Evolutionary conservation across 1,284 basidiomycete genomes (phyloP).

Genomic region (Sanghuangporus baumii): DNA sequence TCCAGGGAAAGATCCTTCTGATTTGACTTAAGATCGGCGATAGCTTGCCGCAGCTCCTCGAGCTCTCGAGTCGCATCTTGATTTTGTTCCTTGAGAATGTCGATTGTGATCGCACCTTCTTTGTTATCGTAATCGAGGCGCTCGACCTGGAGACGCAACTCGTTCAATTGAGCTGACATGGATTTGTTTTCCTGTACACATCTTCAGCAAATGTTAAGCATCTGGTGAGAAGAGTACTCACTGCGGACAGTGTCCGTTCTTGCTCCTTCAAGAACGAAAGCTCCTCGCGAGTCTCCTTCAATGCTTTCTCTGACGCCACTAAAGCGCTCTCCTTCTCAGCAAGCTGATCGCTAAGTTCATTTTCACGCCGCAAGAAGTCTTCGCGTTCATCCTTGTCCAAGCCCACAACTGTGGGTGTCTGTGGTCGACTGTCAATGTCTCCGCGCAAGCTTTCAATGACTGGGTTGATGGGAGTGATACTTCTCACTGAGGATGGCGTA

Average conservation of each 20-base stretch:
- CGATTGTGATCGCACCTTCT: constrained; percentile 91
- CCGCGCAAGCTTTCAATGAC: constrained; percentile 69
- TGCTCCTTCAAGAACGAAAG: constrained; percentile 89
- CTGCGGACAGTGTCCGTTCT: constrained; percentile 71
- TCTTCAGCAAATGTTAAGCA: neutral
- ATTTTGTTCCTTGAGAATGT: constrained; percentile 95
- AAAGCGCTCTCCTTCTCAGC: constrained; percentile 88
- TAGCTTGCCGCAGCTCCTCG: constrained; percentile 83
- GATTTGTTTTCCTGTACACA: constrained; percentile 77
- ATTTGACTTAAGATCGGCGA: constrained; percentile 72
- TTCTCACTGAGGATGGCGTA: constrained; percentile 61
- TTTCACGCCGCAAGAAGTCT: constrained; percentile 94
- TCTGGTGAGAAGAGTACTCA: constrained; percentile 28
- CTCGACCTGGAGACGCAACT: constrained; percentile 88
- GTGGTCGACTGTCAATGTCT: constrained; percentile 74
- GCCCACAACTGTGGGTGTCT: constrained; percentile 80
- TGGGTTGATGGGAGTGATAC: constrained; percentile 81
- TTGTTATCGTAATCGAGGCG: constrained; percentile 94
- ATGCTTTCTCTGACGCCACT: constrained; percentile 66
- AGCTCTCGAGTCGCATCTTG: constrained; percentile 83
- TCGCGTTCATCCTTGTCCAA: constrained; percentile 97
- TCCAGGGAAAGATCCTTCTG: constrained; percentile 86
- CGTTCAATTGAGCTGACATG: constrained; percentile 87
- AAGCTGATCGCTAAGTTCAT: constrained; percentile 91
- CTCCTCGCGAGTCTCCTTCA: constrained; percentile 84